These are phyloP conservation scores for Achlya hypogyna DNA, from an alignment of 352 stramenopile species.

Conservation along the genomic window DNA sequence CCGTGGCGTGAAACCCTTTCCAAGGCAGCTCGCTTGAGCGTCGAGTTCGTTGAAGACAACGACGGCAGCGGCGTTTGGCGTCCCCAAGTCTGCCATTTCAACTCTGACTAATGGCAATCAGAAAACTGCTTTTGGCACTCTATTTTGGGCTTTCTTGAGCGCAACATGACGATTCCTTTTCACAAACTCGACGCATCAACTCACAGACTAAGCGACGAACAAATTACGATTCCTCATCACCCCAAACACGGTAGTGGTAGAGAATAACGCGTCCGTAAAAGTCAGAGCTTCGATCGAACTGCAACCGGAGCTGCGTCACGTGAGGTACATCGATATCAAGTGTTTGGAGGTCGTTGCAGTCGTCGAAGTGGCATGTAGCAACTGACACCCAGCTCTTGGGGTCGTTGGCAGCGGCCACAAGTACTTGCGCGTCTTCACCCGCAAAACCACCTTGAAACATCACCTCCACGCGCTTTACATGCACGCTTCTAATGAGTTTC, in stretches of 20 bases:
- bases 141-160: too few species aligned
- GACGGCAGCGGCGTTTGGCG: not conserved
- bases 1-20: not conserved
- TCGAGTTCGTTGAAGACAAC: not conserved
- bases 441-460: constrained; percentile 78
- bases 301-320: constrained; percentile 27
- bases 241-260: constrained; percentile 42
- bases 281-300: constrained; percentile 52
- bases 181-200: not conserved
- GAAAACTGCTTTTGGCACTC: not conserved
- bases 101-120: not conserved
- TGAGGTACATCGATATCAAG: not conserved
- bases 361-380: not conserved
- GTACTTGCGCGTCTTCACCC: constrained; percentile 45
- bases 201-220: not conserved
- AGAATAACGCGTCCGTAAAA: constrained; percentile 68
- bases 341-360: constrained; percentile 50
- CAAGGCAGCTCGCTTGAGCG: not conserved
- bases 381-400: not conserved
- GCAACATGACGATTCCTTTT: too few species aligned
- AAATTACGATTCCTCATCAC: constrained; percentile 23
- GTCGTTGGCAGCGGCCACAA: constrained; percentile 18
- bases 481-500: constrained; percentile 22
- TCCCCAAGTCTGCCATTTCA: not conserved
- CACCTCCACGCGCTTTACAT: constrained; percentile 30